Evolutionary conservation across 2,329 filamentous ascomycete species (phyloP), one percentile per base, ranked within the genome.

Genomic region (Rosellinia necatrix): DNA sequence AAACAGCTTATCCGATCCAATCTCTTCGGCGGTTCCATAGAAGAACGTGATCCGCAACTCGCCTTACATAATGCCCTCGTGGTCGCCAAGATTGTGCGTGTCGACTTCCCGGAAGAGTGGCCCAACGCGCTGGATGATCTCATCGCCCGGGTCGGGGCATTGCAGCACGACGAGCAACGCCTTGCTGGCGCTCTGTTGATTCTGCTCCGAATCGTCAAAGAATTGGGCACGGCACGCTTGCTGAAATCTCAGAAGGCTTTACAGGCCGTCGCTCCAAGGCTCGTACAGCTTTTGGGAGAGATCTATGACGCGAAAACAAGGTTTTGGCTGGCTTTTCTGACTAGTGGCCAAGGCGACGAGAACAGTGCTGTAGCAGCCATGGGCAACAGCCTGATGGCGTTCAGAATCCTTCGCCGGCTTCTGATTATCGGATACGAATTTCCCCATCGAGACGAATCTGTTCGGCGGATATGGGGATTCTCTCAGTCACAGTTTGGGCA

Each of bases 21-120:
- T 21, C 78, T 96, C 19, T 81, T 96, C 7, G 82, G 90, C 61
- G 88, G 89, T 56, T 91, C 90, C 1, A 79, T 96, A 41, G 82
- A 86, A 64, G 93, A 97, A 71, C 82, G 84, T 1, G 87, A 93
- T 61, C 81, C 82, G 53, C 83, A 85, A 41, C 80, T 99, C 25
- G 91, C 91, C 15, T 75, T 96, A 27, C 92, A 97, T 68, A 96
- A 96, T 76, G 90, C 93, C 12, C 78, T 97, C 22, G 88, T 94
- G 53, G 80, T 92, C 38, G 90, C 92, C 13, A 97, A 96, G 74
- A 87, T 97, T 54, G 82, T 94, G 56, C 84, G 94, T 55, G 90
- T 91, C 71, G 94, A 97, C 71, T 97, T 90, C 71, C 93, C 93
- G 1, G 78, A 83, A 47, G 89, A 96, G 58, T 99, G 94, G 94